Percentiles rank a stretch among this genome's conserved stretches.
These are phyloP conservation scores for Ascocoryne sarcoides DNA, from an alignment of 2,329 filamentous ascomycete genomes.

Conservation along the genomic window DNA sequence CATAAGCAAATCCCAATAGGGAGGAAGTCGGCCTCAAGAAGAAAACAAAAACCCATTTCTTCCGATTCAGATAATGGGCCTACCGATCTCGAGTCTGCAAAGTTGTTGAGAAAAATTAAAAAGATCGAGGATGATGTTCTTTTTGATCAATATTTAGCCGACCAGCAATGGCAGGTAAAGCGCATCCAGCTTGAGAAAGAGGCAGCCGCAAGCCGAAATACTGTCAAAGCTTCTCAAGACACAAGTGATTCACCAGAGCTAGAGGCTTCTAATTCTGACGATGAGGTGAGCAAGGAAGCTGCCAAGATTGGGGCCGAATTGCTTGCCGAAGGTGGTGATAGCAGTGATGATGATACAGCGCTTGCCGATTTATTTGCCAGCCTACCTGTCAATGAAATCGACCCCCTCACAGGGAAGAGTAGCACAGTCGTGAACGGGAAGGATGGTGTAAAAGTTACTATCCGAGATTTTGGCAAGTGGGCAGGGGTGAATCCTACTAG, in stretches of 20 bases:
- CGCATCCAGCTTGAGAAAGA: conserved; percentile 54
- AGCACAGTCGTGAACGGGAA: conserved; percentile 44
- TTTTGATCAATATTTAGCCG: conserved; percentile 59
- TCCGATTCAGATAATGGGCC: conserved; percentile 9
- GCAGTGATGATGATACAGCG: conserved; percentile 43
- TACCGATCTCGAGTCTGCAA: conserved; percentile 41
- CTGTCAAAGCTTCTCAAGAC: conserved; percentile 15
- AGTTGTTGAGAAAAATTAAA: conserved; percentile 63
- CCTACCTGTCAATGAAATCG: conserved; percentile 51
- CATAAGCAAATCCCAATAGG: conserved; percentile 43
- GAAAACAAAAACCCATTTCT: not conserved
- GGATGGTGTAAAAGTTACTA: conserved; percentile 46
- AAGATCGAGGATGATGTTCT: conserved; percentile 71
- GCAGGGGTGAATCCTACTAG: conserved; percentile 67
- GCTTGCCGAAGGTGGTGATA: conserved; percentile 45
- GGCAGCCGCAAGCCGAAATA: conserved; percentile 41
- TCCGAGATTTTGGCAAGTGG: conserved; percentile 80
- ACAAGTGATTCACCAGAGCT: conserved; percentile 20
- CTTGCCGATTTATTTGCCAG: conserved; percentile 50
- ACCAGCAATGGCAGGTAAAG: conserved; percentile 54
- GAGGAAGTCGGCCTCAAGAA: conserved; percentile 30
- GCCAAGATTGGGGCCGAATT: conserved; percentile 50
- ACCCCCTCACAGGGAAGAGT: conserved; percentile 48
- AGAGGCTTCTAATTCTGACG: conserved; percentile 32
- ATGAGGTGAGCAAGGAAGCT: conserved; percentile 46